Conservation (phyloP, 2,329 filamentous ascomycete genomes). For the Didymella pomorum region DNA sequence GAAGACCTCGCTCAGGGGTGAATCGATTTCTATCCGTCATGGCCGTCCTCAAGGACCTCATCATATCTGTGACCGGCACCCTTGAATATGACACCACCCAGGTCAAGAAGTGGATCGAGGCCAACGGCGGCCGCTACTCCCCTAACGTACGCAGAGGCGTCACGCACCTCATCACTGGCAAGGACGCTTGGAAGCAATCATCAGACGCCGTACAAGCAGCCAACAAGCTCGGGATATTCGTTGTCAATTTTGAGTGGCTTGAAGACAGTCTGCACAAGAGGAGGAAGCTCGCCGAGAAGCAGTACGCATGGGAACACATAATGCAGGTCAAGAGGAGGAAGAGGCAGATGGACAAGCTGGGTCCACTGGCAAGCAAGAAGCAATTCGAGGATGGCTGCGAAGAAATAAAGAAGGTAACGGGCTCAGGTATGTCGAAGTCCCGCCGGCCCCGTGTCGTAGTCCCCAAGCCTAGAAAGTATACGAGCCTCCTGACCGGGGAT, state of each 20-base stretch:
- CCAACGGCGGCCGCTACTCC: constrained; percentile 67
- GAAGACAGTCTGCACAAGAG: constrained; percentile 57
- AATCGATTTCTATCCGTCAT: constrained; percentile 23
- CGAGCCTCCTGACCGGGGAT: constrained; percentile 36
- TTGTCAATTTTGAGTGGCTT: constrained; percentile 57
- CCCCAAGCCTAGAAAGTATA: constrained; percentile 26
- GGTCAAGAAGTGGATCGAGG: constrained; percentile 70
- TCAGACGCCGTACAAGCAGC: constrained; percentile 45
- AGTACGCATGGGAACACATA: constrained; percentile 45
- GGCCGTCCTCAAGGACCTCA: constrained; percentile 59
- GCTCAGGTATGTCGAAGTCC: constrained; percentile 49
- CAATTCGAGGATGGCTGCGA: constrained; percentile 45
- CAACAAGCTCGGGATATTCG: constrained; percentile 29
- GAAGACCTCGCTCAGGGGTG: neutral
- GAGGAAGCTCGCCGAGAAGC: constrained; percentile 43
- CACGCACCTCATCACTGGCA: constrained; percentile 77
- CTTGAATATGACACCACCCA: constrained; percentile 61
- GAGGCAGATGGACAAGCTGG: constrained; percentile 40
- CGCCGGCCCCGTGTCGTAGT: constrained; percentile 9
- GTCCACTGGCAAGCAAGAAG: constrained; percentile 33
- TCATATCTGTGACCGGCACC: constrained; percentile 66
- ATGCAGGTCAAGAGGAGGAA: constrained; percentile 44
- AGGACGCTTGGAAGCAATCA: constrained; percentile 65
- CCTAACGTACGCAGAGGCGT: constrained; percentile 61
- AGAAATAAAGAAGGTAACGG: constrained; percentile 40